phyloP scores from a whole-genome alignment of 2,329 filamentous ascomycete genomes.

The Aureobasidium leucospermi region DNA sequence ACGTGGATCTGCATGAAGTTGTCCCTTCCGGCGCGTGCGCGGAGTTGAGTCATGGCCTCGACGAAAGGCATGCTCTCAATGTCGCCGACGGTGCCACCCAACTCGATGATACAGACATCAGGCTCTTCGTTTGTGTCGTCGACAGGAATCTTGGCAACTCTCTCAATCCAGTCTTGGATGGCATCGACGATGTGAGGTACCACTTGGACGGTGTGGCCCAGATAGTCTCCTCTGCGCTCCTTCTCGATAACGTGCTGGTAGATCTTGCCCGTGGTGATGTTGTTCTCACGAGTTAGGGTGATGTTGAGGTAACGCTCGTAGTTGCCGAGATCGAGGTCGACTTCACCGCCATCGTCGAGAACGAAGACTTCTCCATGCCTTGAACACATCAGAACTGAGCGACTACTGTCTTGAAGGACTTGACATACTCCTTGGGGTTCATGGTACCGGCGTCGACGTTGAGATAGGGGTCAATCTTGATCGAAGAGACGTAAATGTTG shows the following conservation, averaged over 20 bases:
- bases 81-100: conserved; percentile 66
- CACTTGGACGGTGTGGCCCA: conserved; percentile 86
- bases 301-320: conserved; percentile 78
- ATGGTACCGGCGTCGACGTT: conserved; percentile 70
- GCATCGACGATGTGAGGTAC: conserved; percentile 88
- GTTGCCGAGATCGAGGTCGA: conserved; percentile 68
- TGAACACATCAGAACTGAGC: conserved; percentile 1
- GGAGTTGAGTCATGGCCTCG: conserved; percentile 74
- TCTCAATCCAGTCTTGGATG: conserved; percentile 87
- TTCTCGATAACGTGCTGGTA: conserved; percentile 82
- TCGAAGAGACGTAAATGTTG: conserved; percentile 50
- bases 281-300: conserved; percentile 76
- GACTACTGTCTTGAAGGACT: background rate
- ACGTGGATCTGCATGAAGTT: conserved; percentile 90
- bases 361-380: conserved; percentile 89
- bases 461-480: conserved; percentile 68
- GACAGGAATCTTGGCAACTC: conserved; percentile 76
- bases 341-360: conserved; percentile 72
- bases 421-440: conserved; percentile 54
- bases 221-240: conserved; percentile 66
- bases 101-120: conserved; percentile 83
- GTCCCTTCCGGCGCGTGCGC: conserved; percentile 61
- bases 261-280: conserved; percentile 96
- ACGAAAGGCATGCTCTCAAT: conserved; percentile 85
- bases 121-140: conserved; percentile 77